Conservation (phyloP, 2,329 filamentous ascomycete species). For the Cercospora nicotianae region DNA sequence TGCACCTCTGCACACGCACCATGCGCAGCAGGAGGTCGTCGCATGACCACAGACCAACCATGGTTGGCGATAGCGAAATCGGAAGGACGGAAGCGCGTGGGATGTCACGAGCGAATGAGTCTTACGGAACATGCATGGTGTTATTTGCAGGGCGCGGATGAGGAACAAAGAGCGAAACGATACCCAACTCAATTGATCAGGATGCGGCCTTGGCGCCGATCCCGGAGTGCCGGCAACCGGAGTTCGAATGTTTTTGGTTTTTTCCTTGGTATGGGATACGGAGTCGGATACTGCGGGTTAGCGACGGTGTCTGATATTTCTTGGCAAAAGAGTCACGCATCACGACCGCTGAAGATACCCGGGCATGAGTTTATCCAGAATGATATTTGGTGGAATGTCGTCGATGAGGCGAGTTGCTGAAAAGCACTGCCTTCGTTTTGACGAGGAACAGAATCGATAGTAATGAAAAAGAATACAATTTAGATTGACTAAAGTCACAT, state of each 20-base stretch:
- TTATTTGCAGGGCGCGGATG: neutral
- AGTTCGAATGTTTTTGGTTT: neutral
- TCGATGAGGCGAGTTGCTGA: neutral
- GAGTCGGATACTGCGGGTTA: neutral
- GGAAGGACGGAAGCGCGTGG: neutral
- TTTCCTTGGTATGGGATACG: neutral
- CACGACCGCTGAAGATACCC: neutral
- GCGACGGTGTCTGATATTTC: neutral
- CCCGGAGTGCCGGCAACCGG: neutral
- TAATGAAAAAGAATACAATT: neutral
- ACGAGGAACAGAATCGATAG: neutral
- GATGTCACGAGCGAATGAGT: neutral
- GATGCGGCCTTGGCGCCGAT: neutral
- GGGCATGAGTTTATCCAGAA: neutral
- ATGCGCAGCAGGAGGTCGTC: neutral
- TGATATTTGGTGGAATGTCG: neutral
- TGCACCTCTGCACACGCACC: constrained; percentile 5
- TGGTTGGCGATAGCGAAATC: neutral
- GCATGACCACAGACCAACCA: neutral
- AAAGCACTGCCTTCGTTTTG: neutral
- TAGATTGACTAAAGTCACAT: neutral
- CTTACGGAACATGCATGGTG: neutral
- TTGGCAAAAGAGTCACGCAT: neutral
- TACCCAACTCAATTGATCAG: neutral
- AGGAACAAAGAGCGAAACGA: neutral